phyloP scores from a whole-genome alignment of 345 rosid genomes.

The Arabidopsis suecica region DNA sequence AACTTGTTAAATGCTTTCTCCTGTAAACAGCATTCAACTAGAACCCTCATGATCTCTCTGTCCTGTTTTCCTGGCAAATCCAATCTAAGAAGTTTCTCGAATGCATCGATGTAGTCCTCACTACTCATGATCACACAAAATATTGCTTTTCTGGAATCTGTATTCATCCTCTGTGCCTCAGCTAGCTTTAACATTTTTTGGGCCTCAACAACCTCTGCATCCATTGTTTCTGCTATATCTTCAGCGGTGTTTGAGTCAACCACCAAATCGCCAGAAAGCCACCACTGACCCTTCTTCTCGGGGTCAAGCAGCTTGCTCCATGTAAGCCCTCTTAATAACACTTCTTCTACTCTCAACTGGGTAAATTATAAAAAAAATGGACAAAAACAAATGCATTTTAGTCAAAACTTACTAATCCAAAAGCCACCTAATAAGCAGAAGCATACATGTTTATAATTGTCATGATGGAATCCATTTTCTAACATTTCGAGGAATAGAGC shows the following conservation, averaged over 20 bases:
- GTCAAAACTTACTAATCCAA: slow-evolving; percentile 4
- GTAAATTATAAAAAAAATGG: slow-evolving; percentile 4
- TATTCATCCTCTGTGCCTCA: slow-evolving; percentile 89
- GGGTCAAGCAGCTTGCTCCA: slow-evolving; percentile 94
- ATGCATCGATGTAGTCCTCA: slow-evolving; percentile 90
- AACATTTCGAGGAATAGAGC: neutral
- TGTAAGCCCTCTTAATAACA: slow-evolving; percentile 72
- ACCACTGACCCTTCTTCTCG: slow-evolving; percentile 94
- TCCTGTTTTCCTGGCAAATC: slow-evolving; percentile 90
- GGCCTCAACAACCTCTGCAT: slow-evolving; percentile 80
- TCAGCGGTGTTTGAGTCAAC: slow-evolving; percentile 51
- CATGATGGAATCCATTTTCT: neutral
- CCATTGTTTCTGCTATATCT: slow-evolving; percentile 82
- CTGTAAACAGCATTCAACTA: slow-evolving; percentile 86
- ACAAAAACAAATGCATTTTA: neutral
- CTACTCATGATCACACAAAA: slow-evolving; percentile 95
- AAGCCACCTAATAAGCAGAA: neutral
- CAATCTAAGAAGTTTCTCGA: slow-evolving; percentile 85
- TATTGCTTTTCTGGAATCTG: slow-evolving; percentile 87
- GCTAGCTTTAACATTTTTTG: slow-evolving; percentile 95
- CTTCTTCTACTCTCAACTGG: slow-evolving; percentile 76
- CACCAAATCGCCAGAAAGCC: slow-evolving; percentile 70
- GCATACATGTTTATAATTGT: neutral
- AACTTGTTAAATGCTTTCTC: slow-evolving; percentile 89
- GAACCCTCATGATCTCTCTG: slow-evolving; percentile 91